Evolutionary conservation across 108 stramenopile genomes (phyloP), one percentile per base, ranked within the genome.

Genomic region (Pseudonitzschia multiseries): DNA sequence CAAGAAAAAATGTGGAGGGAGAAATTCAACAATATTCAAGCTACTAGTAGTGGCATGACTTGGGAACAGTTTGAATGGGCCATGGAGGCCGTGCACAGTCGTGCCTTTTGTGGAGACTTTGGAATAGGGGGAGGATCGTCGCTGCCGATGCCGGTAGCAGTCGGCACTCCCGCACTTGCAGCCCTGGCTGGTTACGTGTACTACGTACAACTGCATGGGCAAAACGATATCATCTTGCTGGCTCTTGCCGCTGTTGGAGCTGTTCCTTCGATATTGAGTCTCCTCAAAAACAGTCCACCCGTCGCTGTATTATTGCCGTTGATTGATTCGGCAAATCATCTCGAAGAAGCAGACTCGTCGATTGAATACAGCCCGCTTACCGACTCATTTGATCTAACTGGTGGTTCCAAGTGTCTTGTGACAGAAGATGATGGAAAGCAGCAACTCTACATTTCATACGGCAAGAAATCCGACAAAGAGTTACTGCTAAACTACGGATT

Each of bases 261-360:
- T 28, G 21, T 77, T 28, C 90, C 90, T 29, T 74, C 83, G 0
- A 36, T 84, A 0, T 44, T 88, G 43, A 87, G 80, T 56, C 27
- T 77, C 8, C 0, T 75, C 13, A 24, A 50, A 4, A 14, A 75
- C 32, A 74, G 76, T 33, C 29, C 57, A 27, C 71, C 64, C 0
- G 86, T 83, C 29, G 86, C 88, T 12, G 88, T 88, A 14, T 61
- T 92, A 67, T 62, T 92, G 27, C 91, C 91, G 0, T 67, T 92
- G 51, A 89, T 92, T 74, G 91, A 92, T 69, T 88, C 87, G 5
- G 88, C 88, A 22, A 92, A 92, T 83, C 91, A 92, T 77, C 61
- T 82, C 59, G 81, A 88, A 67, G 73, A 81, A 42, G 91, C 89
- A 13, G 84, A 87, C 71, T 87, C 86, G 28, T 57, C 69, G 41